Conservation (phyloP, 1,139 yeast genomes). For the Debaryomycetaceae sp. region DNA sequence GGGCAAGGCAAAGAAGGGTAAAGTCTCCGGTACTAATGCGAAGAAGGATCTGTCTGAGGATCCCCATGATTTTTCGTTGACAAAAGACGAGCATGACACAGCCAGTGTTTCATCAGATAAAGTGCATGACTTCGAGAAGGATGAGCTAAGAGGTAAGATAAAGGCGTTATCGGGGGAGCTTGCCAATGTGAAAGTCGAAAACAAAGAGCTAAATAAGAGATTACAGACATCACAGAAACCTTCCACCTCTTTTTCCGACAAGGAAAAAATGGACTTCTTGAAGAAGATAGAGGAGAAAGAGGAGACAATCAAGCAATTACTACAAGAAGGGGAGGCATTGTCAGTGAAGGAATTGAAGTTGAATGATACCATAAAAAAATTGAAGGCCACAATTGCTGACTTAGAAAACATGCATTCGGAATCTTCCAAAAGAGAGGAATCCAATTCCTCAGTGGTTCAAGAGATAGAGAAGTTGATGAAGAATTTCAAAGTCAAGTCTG, state of each 20-base stretch:
- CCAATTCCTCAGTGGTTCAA: constrained; percentile 24
- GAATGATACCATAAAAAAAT: constrained; percentile 62
- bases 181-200: not conserved
- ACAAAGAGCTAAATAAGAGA: not conserved
- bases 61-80: not conserved
- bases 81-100: not conserved
- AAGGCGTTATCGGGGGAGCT: not conserved
- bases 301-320: constrained; percentile 51
- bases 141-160: not conserved
- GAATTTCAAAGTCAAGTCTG: constrained; percentile 21
- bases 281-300: constrained; percentile 46
- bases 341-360: constrained; percentile 72
- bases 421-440: constrained; percentile 30
- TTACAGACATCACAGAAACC: not conserved
- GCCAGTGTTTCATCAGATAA: not conserved
- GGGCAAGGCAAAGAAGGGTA: constrained; percentile 27
- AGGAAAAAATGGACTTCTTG: constrained; percentile 10
- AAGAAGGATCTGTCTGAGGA: not conserved
- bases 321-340: constrained; percentile 77
- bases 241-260: constrained; percentile 8
- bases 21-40: not conserved
- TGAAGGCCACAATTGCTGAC: constrained; percentile 50
- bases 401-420: constrained; percentile 37
- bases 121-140: not conserved
- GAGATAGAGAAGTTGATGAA: constrained; percentile 33